Evolutionary conservation across 176 grass and related monocot species (phyloP).

Genomic region (Cenchrus fungigraminus): DNA sequence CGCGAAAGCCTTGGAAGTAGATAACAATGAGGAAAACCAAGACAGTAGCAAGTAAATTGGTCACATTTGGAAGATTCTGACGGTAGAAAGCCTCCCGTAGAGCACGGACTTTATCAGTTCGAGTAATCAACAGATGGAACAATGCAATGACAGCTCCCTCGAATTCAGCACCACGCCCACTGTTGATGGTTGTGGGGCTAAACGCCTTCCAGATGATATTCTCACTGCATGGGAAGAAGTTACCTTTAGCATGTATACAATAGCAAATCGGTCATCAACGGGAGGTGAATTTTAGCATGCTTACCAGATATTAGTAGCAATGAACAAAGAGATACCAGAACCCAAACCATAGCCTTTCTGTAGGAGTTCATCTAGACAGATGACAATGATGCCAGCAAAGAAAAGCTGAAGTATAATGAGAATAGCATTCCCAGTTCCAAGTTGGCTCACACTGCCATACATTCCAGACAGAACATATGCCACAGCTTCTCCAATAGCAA

Average conservation of each 20-base stretch:
- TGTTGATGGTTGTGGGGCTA: constrained; percentile 95
- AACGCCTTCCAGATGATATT: constrained; percentile 99
- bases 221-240: constrained; percentile 52
- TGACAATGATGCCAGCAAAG: constrained; percentile 98
- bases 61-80: constrained; percentile 93
- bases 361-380: constrained; percentile 90
- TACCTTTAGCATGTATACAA: neutral
- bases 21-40: constrained; percentile 93
- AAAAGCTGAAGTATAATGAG: constrained; percentile 98
- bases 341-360: constrained; percentile 87
- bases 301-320: no score
- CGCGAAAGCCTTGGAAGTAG: constrained; percentile 95
- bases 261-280: neutral
- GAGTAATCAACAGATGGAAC: constrained; percentile 92
- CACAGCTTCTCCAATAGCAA: no score
- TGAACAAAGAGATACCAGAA: no score
- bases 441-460: neutral
- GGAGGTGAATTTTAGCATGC: neutral
- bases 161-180: constrained; percentile 92
- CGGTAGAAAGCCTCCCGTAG: constrained; percentile 89
- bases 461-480: no score
- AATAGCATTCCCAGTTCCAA: constrained; percentile 97
- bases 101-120: constrained; percentile 82
- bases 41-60: constrained; percentile 91
- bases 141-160: constrained; percentile 94